phyloP scores from a whole-genome alignment of 306 rosid species.

The Geum urbanum region DNA sequence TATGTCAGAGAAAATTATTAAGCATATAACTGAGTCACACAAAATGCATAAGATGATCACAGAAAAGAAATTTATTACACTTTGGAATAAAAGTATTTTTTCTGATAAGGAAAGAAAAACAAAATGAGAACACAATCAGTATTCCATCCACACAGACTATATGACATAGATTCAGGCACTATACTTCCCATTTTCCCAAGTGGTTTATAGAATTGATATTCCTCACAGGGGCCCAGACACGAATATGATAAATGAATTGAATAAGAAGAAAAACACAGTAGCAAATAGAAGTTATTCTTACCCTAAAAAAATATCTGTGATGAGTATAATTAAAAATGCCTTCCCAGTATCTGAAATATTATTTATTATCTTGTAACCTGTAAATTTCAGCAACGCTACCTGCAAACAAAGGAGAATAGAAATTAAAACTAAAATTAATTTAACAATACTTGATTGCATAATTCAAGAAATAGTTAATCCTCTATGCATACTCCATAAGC shows the following conservation, averaged over 20 bases:
- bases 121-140: not conserved
- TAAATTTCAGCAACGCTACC: constrained; percentile 98
- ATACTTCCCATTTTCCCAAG: not conserved
- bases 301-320: constrained; percentile 95
- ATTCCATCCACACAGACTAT: not conserved
- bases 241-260: not conserved
- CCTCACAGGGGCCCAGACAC: not conserved
- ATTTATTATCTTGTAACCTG: constrained; percentile 86
- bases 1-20: not conserved
- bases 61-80: not conserved
- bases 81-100: not conserved
- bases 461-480: not conserved
- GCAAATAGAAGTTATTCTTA: constrained; percentile 31
- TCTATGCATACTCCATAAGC: not conserved
- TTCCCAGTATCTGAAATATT: constrained; percentile 93
- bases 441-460: not conserved
- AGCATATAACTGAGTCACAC: not conserved
- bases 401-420: constrained; percentile 47
- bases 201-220: not conserved
- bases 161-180: not conserved
- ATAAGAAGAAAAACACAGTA: not conserved
- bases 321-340: constrained; percentile 81
- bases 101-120: not conserved
- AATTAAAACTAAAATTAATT: constrained; percentile 21
- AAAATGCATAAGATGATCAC: no score